Percentiles rank a stretch among this genome's conserved stretches.
Conservation (phyloP, 192 early-diverging fungal genomes). For the Backusella circina region DNA sequence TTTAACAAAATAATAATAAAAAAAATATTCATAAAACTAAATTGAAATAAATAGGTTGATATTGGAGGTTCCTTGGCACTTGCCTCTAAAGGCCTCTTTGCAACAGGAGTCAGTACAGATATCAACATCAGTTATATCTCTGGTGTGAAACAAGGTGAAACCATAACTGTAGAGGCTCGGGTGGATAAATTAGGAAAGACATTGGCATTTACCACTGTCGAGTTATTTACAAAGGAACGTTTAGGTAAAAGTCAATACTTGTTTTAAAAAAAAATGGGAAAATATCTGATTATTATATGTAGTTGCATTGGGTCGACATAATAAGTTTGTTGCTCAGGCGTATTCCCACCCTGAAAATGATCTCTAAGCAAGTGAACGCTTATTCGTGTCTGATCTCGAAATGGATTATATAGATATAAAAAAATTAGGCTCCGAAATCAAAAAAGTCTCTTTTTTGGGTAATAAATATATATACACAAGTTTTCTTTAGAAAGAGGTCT, state of each 20-base stretch:
- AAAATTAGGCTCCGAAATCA: background rate
- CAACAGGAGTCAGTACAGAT: slow-evolving; percentile 56
- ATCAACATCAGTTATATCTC: slow-evolving; percentile 53
- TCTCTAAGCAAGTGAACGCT: background rate
- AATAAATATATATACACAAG: background rate
- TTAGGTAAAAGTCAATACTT: slow-evolving; percentile 30
- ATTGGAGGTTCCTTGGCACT: slow-evolving; percentile 54
- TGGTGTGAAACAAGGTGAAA: slow-evolving; percentile 42
- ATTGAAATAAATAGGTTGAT: slow-evolving; percentile 23
- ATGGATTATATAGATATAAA: background rate
- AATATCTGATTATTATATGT: background rate
- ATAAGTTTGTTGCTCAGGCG: slow-evolving; percentile 47
- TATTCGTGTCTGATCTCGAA: background rate
- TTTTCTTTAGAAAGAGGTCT: background rate
- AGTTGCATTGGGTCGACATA: slow-evolving; percentile 53
- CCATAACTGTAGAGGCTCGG: slow-evolving; percentile 38
- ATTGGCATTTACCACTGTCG: slow-evolving; percentile 47
- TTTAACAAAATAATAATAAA: background rate
- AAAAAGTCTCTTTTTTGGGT: background rate
- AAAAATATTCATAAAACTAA: background rate
- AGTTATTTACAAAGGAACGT: slow-evolving; percentile 35
- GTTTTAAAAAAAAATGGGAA: background rate
- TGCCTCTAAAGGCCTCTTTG: slow-evolving; percentile 43
- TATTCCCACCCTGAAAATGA: slow-evolving; percentile 28
- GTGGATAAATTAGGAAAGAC: slow-evolving; percentile 53